These are phyloP conservation scores for Clitopilus hobsonii DNA, from an alignment of 768 basidiomycete species.

Conservation along the genomic window DNA sequence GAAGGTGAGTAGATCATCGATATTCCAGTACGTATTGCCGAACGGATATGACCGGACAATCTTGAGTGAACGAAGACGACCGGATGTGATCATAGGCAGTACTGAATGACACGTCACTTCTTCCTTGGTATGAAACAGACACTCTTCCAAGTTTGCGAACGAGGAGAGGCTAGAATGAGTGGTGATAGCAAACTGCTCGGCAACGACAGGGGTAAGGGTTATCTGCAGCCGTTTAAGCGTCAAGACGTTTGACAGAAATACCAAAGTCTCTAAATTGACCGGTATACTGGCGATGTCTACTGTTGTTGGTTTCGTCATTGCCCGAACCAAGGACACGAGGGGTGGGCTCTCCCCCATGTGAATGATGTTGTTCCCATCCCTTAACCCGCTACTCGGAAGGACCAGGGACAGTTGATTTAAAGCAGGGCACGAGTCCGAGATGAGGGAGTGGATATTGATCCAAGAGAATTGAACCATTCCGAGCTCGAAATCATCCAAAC, in stretches of 20 bases:
- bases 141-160: background rate
- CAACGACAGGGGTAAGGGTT: background rate
- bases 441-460: too few species aligned
- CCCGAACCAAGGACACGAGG: conserved; percentile 1
- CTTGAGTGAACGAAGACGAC: background rate
- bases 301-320: background rate
- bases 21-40: background rate
- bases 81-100: background rate
- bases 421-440: too few species aligned
- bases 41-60: background rate
- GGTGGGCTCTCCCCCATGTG: background rate
- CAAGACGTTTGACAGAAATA: background rate
- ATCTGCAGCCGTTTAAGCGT: background rate
- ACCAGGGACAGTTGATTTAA: too few species aligned
- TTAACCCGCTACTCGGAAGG: too few species aligned
- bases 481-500: too few species aligned
- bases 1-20: background rate
- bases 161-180: background rate
- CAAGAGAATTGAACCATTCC: too few species aligned
- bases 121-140: background rate
- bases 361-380: background rate
- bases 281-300: background rate
- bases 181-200: background rate
- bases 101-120: background rate
- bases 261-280: background rate